Evolutionary conservation across 2,329 filamentous ascomycete species (phyloP).

Genomic region (Cytospora piceae): DNA sequence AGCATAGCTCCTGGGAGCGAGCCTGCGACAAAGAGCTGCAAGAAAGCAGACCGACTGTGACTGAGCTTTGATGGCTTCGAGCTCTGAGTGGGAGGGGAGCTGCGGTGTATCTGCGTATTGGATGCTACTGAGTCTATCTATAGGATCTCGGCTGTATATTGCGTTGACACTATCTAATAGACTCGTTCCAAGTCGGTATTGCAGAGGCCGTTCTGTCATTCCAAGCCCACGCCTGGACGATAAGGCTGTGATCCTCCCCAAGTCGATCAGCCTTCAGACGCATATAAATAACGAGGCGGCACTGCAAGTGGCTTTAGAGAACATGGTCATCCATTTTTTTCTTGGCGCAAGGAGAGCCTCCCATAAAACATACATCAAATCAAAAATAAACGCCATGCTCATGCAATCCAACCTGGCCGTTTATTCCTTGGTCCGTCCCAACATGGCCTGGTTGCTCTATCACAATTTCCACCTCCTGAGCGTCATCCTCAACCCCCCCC

Average conservation of each 20-base stretch:
- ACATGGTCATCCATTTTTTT: slow-evolving; percentile 18
- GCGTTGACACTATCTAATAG: no score
- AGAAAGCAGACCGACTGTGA: no score
- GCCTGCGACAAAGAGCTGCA: no score
- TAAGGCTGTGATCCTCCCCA: not conserved
- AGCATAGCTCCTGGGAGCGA: no score
- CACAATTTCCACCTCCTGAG: slow-evolving; percentile 22
- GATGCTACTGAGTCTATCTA: no score
- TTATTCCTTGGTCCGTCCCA: slow-evolving; percentile 14
- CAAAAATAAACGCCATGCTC: slow-evolving; percentile 38
- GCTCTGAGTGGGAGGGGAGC: no score
- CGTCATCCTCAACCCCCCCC: not conserved
- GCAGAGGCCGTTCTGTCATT: not conserved
- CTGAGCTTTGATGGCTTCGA: no score
- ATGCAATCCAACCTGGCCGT: slow-evolving; percentile 35
- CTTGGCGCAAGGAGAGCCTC: slow-evolving; percentile 16
- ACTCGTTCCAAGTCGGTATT: no score
- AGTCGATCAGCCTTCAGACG: not conserved
- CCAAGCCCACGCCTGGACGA: not conserved
- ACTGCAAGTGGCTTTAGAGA: not conserved
- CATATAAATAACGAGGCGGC: not conserved
- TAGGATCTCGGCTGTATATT: no score
- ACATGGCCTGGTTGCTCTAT: slow-evolving; percentile 28
- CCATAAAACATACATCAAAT: slow-evolving; percentile 21
- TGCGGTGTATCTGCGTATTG: no score